Evolutionary conservation across 441 rosid species (phyloP).

Genomic region (Rhodomyrtus psidioides): DNA sequence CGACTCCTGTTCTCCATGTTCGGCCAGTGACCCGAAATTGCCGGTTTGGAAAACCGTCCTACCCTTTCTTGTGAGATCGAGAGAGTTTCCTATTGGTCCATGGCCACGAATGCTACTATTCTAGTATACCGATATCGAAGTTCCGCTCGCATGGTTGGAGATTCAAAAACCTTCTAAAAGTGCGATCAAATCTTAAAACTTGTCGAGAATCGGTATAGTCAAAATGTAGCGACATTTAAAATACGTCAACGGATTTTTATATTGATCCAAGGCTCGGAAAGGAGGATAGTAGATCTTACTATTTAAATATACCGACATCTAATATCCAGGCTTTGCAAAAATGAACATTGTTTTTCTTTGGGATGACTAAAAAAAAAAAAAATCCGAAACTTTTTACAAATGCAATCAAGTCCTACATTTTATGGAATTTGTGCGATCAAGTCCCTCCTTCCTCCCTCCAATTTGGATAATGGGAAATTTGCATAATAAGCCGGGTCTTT

Average conservation of each 20-base stretch:
- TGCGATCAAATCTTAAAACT: background rate
- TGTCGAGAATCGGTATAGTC: too few species aligned
- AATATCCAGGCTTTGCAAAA: too few species aligned
- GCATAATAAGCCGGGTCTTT: background rate
- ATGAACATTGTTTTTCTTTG: too few species aligned
- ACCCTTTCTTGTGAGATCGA: background rate
- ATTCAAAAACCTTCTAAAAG: fast-evolving
- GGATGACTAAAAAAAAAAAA: too few species aligned
- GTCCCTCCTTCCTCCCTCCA: background rate
- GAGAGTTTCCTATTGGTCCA: background rate
- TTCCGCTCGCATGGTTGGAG: fast-evolving
- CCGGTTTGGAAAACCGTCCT: background rate
- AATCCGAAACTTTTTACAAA: too few species aligned
- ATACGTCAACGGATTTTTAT: too few species aligned
- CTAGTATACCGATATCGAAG: background rate
- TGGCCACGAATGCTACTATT: background rate
- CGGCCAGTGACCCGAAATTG: background rate
- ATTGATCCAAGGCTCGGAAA: too few species aligned
- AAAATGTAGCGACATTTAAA: too few species aligned
- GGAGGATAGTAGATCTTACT: too few species aligned
- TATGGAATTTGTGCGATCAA: fast-evolving
- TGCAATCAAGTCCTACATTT: background rate
- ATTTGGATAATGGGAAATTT: fast-evolving
- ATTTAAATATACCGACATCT: too few species aligned
- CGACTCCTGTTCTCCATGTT: background rate